phyloP scores from a whole-genome alignment of 768 basidiomycete species.

The Trametopsis cervina region DNA sequence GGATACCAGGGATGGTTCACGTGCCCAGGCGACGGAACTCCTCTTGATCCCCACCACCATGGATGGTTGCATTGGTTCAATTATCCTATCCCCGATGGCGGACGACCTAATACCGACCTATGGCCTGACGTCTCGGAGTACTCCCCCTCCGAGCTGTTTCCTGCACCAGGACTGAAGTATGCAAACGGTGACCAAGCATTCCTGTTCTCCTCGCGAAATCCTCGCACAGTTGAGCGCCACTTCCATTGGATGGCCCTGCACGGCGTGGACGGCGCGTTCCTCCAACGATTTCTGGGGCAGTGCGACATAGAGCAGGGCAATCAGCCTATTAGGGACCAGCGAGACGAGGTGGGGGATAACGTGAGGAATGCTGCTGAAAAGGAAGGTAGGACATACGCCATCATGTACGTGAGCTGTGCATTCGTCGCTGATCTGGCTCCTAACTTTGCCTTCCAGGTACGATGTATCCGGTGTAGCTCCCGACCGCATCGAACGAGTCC shows the following conservation, averaged over 20 bases:
- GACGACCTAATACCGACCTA: constrained; percentile 65
- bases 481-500: constrained; percentile 55
- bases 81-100: constrained; percentile 59
- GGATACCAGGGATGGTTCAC: constrained; percentile 84
- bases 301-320: constrained; percentile 49
- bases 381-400: constrained; percentile 75
- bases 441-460: constrained; percentile 46
- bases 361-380: constrained; percentile 74
- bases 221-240: constrained; percentile 66
- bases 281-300: constrained; percentile 71
- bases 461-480: constrained; percentile 75
- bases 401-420: constrained; percentile 51
- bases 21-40: constrained; percentile 25
- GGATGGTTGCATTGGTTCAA: constrained; percentile 88
- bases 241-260: constrained; percentile 83
- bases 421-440: neutral
- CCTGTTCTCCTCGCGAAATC: constrained; percentile 74
- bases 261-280: constrained; percentile 73
- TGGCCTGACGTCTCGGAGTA: constrained; percentile 79
- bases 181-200: constrained; percentile 51
- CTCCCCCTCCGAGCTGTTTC: constrained; percentile 61
- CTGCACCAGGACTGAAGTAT: constrained; percentile 58
- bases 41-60: constrained; percentile 62
- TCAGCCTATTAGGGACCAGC: constrained; percentile 49
- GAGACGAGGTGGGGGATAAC: constrained; percentile 68